Evolutionary conservation across 2,329 filamentous ascomycete genomes (phyloP), one percentile per base, ranked within the genome.

Genomic region (Penicillium crustosum): DNA sequence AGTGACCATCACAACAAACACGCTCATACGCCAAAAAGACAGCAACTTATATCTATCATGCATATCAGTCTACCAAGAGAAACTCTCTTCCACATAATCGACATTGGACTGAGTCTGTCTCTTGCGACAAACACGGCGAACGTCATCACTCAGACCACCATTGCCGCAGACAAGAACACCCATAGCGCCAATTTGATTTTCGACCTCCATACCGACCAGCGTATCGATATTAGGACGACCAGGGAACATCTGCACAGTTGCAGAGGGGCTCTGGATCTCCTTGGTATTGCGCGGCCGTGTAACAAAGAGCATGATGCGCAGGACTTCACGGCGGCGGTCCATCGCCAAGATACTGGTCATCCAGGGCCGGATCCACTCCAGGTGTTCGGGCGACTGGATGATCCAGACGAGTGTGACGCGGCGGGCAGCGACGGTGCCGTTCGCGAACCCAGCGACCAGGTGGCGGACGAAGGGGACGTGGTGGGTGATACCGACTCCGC

Each of bases 351-450:
- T 88, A 64, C 81, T 80, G 17, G 84, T 88, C 86, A 89, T 88
- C 88, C 90, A 97, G 6, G 91, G 90, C 8, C 91, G 86, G 58
- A 96, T 90, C 93, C 94, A 97, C 74, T 96, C 91, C 8, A 97
- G 83, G 56, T 93, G 88, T 69, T 96, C 89, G 38, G 89, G 89
- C 55, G 92, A 91, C 61, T 94, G 91, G 63, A 97, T 89, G 69
- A 96, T 88, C 94, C 94, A 97, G 59, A 97, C 86, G 8, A 97
- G 85, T 1, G 89, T 90, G 47, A 97, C 78, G 41, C 88, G 86
- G 51, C 92, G 88, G 4, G 91, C 91, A 5, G 93, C 92, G 38
- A 92, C 86, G 1, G 87, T 92, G 58, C 86, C 85, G 0, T 85
- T 79, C 53, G 86, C 85, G 73, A 84, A 89, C 4, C 89, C 89